Conservation (phyloP, 495 filamentous ascomycete genomes). For the Penicillium salamii region DNA sequence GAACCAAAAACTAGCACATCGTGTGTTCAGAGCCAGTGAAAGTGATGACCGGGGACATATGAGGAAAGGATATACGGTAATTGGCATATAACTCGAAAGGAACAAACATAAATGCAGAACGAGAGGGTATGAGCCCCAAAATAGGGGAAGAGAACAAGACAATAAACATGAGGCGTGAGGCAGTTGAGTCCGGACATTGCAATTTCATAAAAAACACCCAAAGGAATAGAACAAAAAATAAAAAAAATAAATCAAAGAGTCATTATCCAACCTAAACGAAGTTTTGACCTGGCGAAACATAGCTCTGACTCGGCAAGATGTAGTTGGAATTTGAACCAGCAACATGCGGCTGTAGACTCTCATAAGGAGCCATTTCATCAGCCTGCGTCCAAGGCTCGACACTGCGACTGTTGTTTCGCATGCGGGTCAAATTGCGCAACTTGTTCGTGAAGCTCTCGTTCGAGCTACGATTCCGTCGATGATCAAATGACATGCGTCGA, state of each 20-base stretch:
- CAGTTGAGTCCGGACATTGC: neutral
- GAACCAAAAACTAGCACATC: neutral
- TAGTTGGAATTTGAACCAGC: slow-evolving; percentile 1
- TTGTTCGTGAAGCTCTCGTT: slow-evolving; percentile 64
- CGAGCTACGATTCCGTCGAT: slow-evolving; percentile 64
- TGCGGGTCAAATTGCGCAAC: slow-evolving; percentile 63
- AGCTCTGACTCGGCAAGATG: slow-evolving; percentile 10
- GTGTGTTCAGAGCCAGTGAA: slow-evolving; percentile 1
- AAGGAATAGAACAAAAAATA: neutral
- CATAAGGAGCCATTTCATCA: slow-evolving; percentile 27
- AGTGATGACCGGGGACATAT: neutral
- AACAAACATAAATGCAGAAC: neutral
- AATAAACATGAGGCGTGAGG: slow-evolving; percentile 2
- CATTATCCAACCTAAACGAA: slow-evolving; percentile 7
- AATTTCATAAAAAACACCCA: slow-evolving; percentile 1
- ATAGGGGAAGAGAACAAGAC: neutral
- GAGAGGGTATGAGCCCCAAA: slow-evolving; percentile 19
- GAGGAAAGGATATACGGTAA: slow-evolving; percentile 3
- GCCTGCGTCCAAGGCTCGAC: slow-evolving; percentile 29
- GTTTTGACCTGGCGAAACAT: slow-evolving; percentile 1
- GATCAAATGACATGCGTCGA: slow-evolving; percentile 50
- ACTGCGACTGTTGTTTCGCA: slow-evolving; percentile 65
- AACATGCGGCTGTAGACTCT: slow-evolving; percentile 23
- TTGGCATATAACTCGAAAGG: slow-evolving; percentile 6
- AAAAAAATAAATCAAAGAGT: neutral